phyloP scores from a whole-genome alignment of 1,284 basidiomycete species.

The Coniophora puteana region DNA sequence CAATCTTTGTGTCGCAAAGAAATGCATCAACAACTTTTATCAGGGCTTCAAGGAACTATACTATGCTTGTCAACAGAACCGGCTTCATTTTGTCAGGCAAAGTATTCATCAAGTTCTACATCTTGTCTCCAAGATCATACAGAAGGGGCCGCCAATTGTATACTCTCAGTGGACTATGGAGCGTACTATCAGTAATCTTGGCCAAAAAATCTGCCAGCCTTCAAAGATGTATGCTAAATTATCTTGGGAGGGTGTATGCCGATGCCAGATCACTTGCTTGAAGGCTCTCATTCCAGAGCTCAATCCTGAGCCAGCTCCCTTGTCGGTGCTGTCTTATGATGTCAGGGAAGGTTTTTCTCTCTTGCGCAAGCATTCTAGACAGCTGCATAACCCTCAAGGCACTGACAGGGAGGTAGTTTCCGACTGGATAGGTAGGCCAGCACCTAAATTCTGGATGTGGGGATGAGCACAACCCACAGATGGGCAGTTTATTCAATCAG shows the following conservation, averaged over 20 bases:
- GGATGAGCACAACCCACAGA: conserved; percentile 7
- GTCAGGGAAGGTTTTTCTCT: conserved; percentile 3
- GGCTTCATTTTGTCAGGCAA: background rate
- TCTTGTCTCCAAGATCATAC: conserved; percentile 16
- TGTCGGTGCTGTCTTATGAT: background rate
- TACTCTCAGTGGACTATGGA: conserved; percentile 10
- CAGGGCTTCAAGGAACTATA: background rate
- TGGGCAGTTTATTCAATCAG: conserved; percentile 6
- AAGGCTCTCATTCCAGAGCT: conserved; percentile 3
- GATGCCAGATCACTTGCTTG: conserved; percentile 5
- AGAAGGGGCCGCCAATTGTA: conserved; percentile 21
- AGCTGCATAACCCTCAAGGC: background rate
- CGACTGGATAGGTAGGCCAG: conserved; percentile 4
- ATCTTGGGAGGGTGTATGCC: conserved; percentile 1
- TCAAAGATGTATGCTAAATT: conserved; percentile 5
- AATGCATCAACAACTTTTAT: background rate
- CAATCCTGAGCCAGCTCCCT: background rate
- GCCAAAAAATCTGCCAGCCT: conserved; percentile 5
- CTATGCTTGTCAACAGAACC: background rate
- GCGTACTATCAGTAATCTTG: conserved; percentile 5
- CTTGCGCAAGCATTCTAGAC: conserved; percentile 7
- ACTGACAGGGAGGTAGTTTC: conserved; percentile 10
- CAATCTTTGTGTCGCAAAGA: background rate
- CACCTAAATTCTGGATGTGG: conserved; percentile 5
- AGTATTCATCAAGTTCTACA: background rate